Percentiles rank a stretch among this genome's conserved stretches.
phyloP scores from a whole-genome alignment of 495 filamentous ascomycete species.

The Xylaria sp. region DNA sequence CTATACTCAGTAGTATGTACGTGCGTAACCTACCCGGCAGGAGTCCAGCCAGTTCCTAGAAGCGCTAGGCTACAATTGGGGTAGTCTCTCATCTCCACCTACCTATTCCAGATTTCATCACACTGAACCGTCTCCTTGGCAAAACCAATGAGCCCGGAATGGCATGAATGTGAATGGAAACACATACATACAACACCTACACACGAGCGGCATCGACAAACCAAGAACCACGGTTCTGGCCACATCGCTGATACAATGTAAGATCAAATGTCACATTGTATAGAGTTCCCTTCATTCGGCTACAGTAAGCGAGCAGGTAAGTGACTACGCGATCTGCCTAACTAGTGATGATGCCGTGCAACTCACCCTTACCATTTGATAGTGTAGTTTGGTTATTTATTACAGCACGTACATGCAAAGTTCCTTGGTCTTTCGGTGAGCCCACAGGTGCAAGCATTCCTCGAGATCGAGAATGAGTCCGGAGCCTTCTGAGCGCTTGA shows the following conservation, averaged over 20 bases:
- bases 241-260: not conserved
- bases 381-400: not conserved
- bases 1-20: no score
- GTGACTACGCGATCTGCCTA: constrained; percentile 4
- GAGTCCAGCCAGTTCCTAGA: not conserved
- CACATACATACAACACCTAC: not conserved
- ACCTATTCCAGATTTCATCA: constrained; percentile 9
- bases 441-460: not conserved
- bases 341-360: constrained; percentile 20
- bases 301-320: not conserved
- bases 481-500: not conserved
- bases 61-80: not conserved
- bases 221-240: not conserved
- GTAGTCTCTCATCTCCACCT: not conserved
- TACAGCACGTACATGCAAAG: constrained; percentile 1
- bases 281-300: not conserved
- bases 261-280: constrained; percentile 10
- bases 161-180: not conserved
- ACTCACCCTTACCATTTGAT: not conserved
- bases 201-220: not conserved
- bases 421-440: constrained; percentile 3
- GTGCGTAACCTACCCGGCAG: no score
- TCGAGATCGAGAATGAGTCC: not conserved
- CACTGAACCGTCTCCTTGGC: constrained; percentile 21
- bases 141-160: not conserved